A percentile compares a stretch with the other conserved stretches of the same genome.
Conservation (phyloP, 2,329 filamentous ascomycete species). For the Colletotrichum filicis region DNA sequence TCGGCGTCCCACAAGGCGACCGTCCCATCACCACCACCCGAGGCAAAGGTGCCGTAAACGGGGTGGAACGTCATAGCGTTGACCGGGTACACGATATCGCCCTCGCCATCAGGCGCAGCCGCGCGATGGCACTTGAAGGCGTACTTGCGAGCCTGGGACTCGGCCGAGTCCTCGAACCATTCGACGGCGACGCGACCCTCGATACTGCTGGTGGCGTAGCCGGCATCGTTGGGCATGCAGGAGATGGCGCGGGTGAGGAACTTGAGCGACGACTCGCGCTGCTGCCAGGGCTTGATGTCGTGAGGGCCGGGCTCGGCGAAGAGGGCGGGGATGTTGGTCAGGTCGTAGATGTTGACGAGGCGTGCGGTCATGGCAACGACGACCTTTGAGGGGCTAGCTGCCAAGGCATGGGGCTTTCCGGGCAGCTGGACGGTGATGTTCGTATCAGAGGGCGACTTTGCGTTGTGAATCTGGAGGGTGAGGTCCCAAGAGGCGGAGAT, state of each 20-base stretch:
- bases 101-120: constrained; percentile 69
- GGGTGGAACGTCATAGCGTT: constrained; percentile 92
- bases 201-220: constrained; percentile 92
- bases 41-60: constrained; percentile 84
- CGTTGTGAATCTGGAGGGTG: constrained; percentile 86
- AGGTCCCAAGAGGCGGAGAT: constrained; percentile 95
- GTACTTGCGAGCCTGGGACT: constrained; percentile 93
- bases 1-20: constrained; percentile 95
- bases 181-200: constrained; percentile 97
- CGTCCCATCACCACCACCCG: constrained; percentile 88
- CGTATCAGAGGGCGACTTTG: constrained; percentile 59
- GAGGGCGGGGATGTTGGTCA: constrained; percentile 72
- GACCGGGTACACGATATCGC: constrained; percentile 90
- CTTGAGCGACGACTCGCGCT: constrained; percentile 92
- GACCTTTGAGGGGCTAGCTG: constrained; percentile 80
- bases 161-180: constrained; percentile 92
- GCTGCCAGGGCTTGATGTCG: constrained; percentile 84
- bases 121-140: constrained; percentile 99
- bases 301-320: constrained; percentile 61
- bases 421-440: constrained; percentile 78
- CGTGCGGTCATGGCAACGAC: constrained; percentile 96
- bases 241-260: constrained; percentile 94
- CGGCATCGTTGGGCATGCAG: constrained; percentile 96
- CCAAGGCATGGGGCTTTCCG: constrained; percentile 89
- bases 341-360: constrained; percentile 94